Evolutionary conservation across 1,284 basidiomycete species (phyloP), one percentile per base, ranked within the genome.

Genomic region (Sphagnurus paluster): DNA sequence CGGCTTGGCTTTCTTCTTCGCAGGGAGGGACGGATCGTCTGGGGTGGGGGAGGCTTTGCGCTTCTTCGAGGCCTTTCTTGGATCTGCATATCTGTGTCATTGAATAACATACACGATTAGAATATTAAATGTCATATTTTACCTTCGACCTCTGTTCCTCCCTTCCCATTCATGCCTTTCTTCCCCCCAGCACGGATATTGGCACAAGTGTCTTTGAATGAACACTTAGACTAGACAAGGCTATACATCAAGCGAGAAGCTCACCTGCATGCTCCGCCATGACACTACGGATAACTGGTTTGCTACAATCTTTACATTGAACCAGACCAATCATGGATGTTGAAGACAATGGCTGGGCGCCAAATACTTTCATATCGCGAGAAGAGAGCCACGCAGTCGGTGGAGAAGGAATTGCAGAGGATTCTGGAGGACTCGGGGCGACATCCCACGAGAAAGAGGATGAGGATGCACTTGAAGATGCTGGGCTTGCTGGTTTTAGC

Each of bases 321-420:
- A 89, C 79, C 16, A 93, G 65, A 17, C 87, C 89, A 36, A 88
- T 77, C 44, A 88, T 72, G 17, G 76, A 72, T 67, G 71, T 75
- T 14, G 75, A 73, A 69, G 70, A 74, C 40, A 92, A 74, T 11
- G 91, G 90, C 48, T 83, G 75, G 3, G 82, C 75, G 26, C 90
- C 91, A 65, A 88, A 94, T 50, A 89, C 76, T 72, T 87, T 87
- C 91, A 93, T 93, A 61, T 93, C 89, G 50, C 79, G 79, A 6
- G 87, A 87, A 21, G 87, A 80, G 11, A 93, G 80, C 80, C 89
- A 90, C 70, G 82, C 76, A 17, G 88, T 87, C 0, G 90, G 90
- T 0, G 90, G 88, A 0, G 83, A 80, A 1, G 76, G 71, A 11
- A 72, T 65, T 0, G 74, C 70, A 3, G 71, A 51, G 2, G 68